Conservation (phyloP, 73 alveolate species). For the Urostyla sp. region DNA sequence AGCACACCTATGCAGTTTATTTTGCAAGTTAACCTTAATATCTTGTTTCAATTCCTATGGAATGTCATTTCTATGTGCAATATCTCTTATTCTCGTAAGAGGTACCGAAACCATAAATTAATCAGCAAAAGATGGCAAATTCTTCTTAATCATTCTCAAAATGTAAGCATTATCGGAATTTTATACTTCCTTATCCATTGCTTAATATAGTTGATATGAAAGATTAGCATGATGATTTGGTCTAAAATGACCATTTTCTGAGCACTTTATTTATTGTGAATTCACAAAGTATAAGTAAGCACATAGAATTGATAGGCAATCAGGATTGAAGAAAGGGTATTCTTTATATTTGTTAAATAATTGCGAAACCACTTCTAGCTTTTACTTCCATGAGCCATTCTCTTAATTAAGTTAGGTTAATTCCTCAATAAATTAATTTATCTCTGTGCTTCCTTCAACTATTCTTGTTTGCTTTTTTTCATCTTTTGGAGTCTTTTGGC, state of each 20-base stretch:
- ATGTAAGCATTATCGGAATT: conserved; percentile 78
- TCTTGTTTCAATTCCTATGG: conserved; percentile 90
- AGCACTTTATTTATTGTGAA: conserved; percentile 90
- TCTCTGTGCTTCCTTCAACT: too few species aligned
- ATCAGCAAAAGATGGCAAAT: conserved; percentile 89
- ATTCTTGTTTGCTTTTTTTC: too few species aligned
- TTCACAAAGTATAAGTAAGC: conserved; percentile 90
- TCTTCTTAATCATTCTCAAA: conserved; percentile 78
- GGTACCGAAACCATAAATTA: conserved; percentile 92
- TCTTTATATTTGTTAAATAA: background rate
- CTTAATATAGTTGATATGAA: conserved; percentile 79
- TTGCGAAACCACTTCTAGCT: conserved; percentile 53
- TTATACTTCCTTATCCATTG: conserved; percentile 59
- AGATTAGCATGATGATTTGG: conserved; percentile 91
- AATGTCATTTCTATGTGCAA: conserved; percentile 95
- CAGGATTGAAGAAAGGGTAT: background rate
- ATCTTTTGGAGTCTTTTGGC: background rate
- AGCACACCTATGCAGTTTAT: conserved; percentile 96
- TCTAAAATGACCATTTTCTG: conserved; percentile 94
- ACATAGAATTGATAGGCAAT: conserved; percentile 22
- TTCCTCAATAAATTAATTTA: background rate
- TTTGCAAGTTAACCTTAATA: conserved; percentile 88
- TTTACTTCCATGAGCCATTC: conserved; percentile 57
- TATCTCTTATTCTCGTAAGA: conserved; percentile 94
- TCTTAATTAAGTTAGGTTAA: background rate